Conservation (phyloP, 2,329 filamentous ascomycete species). For the Xylariaceae sp. region DNA sequence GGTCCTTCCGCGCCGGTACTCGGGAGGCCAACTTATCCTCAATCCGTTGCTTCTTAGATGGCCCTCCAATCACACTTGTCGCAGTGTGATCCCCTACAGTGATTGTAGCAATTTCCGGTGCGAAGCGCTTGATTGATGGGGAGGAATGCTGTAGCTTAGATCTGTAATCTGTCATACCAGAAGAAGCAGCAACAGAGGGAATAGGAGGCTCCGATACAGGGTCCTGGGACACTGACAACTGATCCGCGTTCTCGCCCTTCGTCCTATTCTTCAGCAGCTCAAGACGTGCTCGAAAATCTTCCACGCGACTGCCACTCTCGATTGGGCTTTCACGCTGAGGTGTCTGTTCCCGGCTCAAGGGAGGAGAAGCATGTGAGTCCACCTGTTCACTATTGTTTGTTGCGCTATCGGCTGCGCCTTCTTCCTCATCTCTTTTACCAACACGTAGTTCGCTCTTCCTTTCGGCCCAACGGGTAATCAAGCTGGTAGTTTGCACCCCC, state of each 20-base stretch:
- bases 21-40: conserved; percentile 32
- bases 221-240: background rate
- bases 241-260: conserved; percentile 4
- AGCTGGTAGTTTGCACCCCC: conserved; percentile 10
- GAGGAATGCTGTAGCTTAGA: conserved; percentile 19
- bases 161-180: conserved; percentile 25
- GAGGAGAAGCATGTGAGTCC: conserved; percentile 5
- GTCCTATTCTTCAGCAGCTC: conserved; percentile 22
- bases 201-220: conserved; percentile 27
- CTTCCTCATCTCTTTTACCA: conserved; percentile 4
- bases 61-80: conserved; percentile 58
- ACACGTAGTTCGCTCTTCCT: conserved; percentile 20
- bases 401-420: background rate
- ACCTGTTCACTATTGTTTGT: conserved; percentile 9
- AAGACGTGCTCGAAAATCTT: conserved; percentile 34
- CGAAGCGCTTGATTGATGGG: conserved; percentile 47
- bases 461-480: conserved; percentile 26
- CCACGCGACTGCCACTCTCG: conserved; percentile 25
- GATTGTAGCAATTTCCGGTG: conserved; percentile 64
- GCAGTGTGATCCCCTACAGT: conserved; percentile 66
- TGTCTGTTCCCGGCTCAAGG: conserved; percentile 2
- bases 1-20: conserved; percentile 27
- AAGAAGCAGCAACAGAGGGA: conserved; percentile 31
- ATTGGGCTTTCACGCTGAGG: conserved; percentile 2
- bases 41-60: conserved; percentile 41